A percentile compares a stretch with the other conserved stretches of the same genome.
Conservation (phyloP, 495 filamentous ascomycete species). For the Saxophila tyrrhenica region DNA sequence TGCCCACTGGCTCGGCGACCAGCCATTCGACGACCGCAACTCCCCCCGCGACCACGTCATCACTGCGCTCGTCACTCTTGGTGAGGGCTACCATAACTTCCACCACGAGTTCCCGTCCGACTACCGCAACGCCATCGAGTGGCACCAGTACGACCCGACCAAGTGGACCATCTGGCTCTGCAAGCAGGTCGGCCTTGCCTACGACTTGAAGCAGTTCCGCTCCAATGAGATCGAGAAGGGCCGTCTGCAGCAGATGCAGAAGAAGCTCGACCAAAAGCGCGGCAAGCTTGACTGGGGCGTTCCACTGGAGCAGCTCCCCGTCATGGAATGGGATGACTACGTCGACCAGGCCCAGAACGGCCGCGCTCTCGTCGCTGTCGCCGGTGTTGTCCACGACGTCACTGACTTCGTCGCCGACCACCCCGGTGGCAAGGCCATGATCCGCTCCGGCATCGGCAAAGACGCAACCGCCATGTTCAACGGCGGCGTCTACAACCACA, state of each 20-base stretch:
- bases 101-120: constrained; percentile 99
- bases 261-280: constrained; percentile 98
- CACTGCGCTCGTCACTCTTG: constrained; percentile 89
- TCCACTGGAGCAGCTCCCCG: constrained; percentile 85
- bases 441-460: constrained; percentile 86
- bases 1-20: constrained; percentile 97
- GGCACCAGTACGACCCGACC: constrained; percentile 98
- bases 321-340: constrained; percentile 95
- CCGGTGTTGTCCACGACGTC: constrained; percentile 93
- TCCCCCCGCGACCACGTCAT: constrained; percentile 93
- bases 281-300: constrained; percentile 87
- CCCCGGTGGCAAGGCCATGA: constrained; percentile 92
- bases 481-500: constrained; percentile 95
- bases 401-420: constrained; percentile 92
- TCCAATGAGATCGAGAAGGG: constrained; percentile 99
- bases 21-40: constrained; percentile 99
- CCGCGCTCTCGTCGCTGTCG: constrained; percentile 75
- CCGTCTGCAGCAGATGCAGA: constrained; percentile 90
- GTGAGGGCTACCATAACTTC: constrained; percentile 99
- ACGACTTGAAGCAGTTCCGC: constrained; percentile 94
- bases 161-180: constrained; percentile 94
- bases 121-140: constrained; percentile 96
- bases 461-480: constrained; percentile 99
- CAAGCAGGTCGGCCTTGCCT: constrained; percentile 91
- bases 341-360: constrained; percentile 80